Base-by-base conservation (phyloP, 768 basidiomycete species). In the Inosperma sp. region DNA sequence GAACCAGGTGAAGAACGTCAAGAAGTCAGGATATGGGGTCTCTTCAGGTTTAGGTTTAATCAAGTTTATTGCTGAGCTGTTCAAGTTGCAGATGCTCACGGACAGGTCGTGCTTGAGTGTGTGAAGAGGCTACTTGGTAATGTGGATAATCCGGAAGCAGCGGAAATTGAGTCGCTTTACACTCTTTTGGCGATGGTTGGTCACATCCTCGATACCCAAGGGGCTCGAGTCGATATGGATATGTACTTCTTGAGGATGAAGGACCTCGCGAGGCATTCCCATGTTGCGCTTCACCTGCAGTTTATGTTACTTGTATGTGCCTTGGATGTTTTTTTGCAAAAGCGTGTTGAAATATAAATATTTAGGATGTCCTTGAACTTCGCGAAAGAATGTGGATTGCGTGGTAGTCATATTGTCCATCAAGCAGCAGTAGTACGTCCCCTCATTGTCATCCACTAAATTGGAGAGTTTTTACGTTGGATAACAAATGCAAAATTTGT, bases 31-130 rank as follows among this genome's bases (percentile, higher is more conserved):
- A 88, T 93, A 54, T 89, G 91, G 56, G 94, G 95, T 67, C 84
- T 89, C 95, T 65, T 93, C 91, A 10, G 92, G 96, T 1, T 84
- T 97, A 12, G 93, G 95, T 75, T 80, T 99, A 59, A 93, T 97
- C 74, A 91, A 89, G 69, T 94, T 99, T 73, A 97, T 98, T 56
- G 94, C 95, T 56, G 95, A 99, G 72, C 75, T 98, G 48, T 99
- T 93, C 85, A 97, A 97, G 9, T 76, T 98, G 9, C 81, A n/a
- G n/a, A n/a, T n/a, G n/a, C n/a, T n/a, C n/a, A n/a, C n/a, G n/a
- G n/a, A n/a, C n/a, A n/a, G n/a, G n/a, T n/a, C n/a, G n/a, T n/a
- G n/a, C n/a, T n/a, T n/a, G n/a, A n/a, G n/a, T n/a, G n/a, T n/a
- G n/a, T n/a, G n/a, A n/a, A n/a, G n/a, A n/a, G n/a, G n/a, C n/a